These are phyloP conservation scores for Hamigera avellanea DNA, from an alignment of 495 filamentous ascomycete genomes.

Conservation along the genomic window DNA sequence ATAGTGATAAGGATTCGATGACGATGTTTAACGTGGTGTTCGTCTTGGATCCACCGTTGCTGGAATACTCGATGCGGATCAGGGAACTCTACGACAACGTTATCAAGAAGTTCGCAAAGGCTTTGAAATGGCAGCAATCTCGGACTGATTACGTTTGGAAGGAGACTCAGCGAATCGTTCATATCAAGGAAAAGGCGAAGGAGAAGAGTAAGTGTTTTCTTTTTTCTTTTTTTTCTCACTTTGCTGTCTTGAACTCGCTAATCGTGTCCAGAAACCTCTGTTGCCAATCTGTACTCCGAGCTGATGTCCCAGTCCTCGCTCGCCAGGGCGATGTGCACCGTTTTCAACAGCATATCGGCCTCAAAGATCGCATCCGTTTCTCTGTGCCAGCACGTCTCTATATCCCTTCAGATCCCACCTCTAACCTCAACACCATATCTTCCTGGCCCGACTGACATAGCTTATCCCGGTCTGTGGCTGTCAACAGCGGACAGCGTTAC, in stretches of 20 bases:
- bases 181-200: constrained; percentile 64
- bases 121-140: constrained; percentile 82
- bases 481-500: constrained; percentile 73
- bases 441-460: constrained; percentile 50
- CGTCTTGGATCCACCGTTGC: constrained; percentile 65
- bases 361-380: constrained; percentile 69
- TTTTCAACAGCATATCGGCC: constrained; percentile 69
- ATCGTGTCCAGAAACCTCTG: constrained; percentile 21
- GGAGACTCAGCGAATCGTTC: constrained; percentile 67
- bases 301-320: constrained; percentile 68
- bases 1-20: constrained; percentile 54
- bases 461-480: constrained; percentile 65
- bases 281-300: constrained; percentile 36
- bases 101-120: constrained; percentile 79
- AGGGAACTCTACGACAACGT: constrained; percentile 78
- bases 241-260: not conserved
- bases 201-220: constrained; percentile 49
- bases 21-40: constrained; percentile 97
- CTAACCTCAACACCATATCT: constrained; percentile 64
- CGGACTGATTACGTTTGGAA: constrained; percentile 78
- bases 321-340: constrained; percentile 67
- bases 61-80: constrained; percentile 63
- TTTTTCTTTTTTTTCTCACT: constrained; percentile 1
- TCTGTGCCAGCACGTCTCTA: constrained; percentile 46
- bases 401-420: constrained; percentile 80